These are phyloP conservation scores for Globisporangium polare DNA, from an alignment of 352 stramenopile genomes.

Conservation along the genomic window DNA sequence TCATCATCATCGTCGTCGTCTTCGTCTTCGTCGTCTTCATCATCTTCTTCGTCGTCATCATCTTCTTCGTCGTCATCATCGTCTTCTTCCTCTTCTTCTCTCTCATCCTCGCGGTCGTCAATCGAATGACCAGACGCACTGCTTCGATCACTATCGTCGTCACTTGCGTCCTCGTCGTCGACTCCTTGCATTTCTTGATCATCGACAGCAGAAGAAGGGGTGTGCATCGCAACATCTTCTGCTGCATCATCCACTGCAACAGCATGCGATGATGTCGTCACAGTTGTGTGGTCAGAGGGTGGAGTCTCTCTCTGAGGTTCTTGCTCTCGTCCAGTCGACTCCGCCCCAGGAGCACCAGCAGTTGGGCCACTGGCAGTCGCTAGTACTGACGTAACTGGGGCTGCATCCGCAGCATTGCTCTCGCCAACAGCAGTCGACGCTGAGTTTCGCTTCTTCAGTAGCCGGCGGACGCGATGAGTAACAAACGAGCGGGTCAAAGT, in stretches of 20 bases:
- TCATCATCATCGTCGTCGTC: slow-evolving; percentile 54
- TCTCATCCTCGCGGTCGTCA: slow-evolving; percentile 28
- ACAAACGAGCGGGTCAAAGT: slow-evolving; percentile 81
- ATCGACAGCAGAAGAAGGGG: slow-evolving; percentile 33
- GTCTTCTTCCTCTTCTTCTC: slow-evolving; percentile 22
- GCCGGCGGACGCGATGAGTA: slow-evolving; percentile 57
- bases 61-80: slow-evolving; percentile 48
- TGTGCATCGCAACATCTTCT: slow-evolving; percentile 69
- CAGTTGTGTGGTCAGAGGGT: neutral
- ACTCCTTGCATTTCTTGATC: slow-evolving; percentile 62
- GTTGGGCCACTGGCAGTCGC: neutral
- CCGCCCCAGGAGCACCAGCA: neutral
- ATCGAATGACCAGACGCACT: slow-evolving; percentile 51
- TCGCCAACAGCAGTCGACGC: neutral
- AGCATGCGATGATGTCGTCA: neutral
- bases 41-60: slow-evolving; percentile 56
- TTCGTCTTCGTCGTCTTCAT: slow-evolving; percentile 60
- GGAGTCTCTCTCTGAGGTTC: neutral
- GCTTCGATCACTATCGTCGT: slow-evolving; percentile 54
- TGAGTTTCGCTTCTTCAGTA: slow-evolving; percentile 58
- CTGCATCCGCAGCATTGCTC: neutral
- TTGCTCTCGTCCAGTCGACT: neutral
- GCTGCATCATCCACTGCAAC: slow-evolving; percentile 16
- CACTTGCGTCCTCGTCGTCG: slow-evolving; percentile 42
- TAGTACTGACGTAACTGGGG: neutral